Conservation (phyloP, 208 protist species). For the Naegleria lovaniensis region DNA sequence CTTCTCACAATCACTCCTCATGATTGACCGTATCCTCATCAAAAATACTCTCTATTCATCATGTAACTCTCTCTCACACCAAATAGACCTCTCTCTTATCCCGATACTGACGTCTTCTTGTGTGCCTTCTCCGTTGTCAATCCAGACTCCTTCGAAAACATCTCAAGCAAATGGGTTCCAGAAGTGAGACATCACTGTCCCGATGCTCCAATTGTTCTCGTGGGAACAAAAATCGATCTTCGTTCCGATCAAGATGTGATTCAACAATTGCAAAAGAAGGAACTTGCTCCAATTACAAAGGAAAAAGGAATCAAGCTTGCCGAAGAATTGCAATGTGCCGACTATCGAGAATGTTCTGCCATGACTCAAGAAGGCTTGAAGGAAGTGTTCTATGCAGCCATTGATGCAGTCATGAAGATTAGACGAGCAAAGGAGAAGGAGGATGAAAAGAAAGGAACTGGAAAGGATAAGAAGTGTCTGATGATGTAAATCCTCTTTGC, state of each 20-base stretch:
- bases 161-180: conserved; percentile 53
- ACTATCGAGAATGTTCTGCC: conserved; percentile 82
- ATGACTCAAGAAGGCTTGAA: conserved; percentile 71
- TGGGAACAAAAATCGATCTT: conserved; percentile 80
- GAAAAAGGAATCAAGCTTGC: conserved; percentile 54
- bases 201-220: conserved; percentile 64
- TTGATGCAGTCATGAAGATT: conserved; percentile 37
- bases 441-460: neutral
- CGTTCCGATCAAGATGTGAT: conserved; percentile 41
- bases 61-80: too few species aligned
- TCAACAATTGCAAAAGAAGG: conserved; percentile 47
- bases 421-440: neutral
- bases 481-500: too few species aligned
- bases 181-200: conserved; percentile 65
- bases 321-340: conserved; percentile 60
- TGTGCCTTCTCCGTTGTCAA: conserved; percentile 61
- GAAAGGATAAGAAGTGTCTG: neutral
- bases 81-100: conserved; percentile 60
- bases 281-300: conserved; percentile 38
- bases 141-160: conserved; percentile 60
- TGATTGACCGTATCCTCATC: too few species aligned
- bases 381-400: conserved; percentile 69
- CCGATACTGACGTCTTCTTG: conserved; percentile 65
- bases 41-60: too few species aligned
- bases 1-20: too few species aligned